A percentile compares a stretch with the other conserved stretches of the same genome.
phyloP scores from a whole-genome alignment of 164 flowering plant species.

The Stephania japonica region DNA sequence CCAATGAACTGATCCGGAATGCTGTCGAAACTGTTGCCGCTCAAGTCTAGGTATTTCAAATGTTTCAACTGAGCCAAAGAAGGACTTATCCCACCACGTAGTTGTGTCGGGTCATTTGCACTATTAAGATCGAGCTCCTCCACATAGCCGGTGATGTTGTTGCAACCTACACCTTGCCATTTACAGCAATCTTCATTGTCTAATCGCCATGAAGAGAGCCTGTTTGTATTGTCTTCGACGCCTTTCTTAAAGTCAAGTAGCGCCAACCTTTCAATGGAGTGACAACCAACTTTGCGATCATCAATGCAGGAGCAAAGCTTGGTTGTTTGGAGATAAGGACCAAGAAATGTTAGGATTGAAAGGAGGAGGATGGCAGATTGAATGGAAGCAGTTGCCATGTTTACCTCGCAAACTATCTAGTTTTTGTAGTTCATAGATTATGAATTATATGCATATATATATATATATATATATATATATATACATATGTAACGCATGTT shows the following conservation, averaged over 20 bases:
- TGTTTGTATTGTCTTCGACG: background rate
- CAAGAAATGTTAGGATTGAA: background rate
- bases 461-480: too few relatives aligned
- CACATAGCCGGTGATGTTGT: constrained; percentile 4
- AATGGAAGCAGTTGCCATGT: background rate
- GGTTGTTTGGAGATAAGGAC: background rate
- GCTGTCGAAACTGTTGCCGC: constrained; percentile 3
- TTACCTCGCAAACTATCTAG: too few relatives aligned
- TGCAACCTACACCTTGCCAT: constrained; percentile 8
- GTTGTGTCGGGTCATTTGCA: background rate
- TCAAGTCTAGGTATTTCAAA: constrained; percentile 15
- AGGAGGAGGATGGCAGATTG: background rate
- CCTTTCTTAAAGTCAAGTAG: constrained; percentile 5
- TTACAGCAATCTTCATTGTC: constrained; percentile 7
- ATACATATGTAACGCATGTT: too few relatives aligned
- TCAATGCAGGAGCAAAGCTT: background rate
- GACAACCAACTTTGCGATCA: background rate
- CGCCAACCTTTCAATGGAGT: background rate
- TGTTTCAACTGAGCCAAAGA: constrained; percentile 5
- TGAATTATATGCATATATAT: too few relatives aligned
- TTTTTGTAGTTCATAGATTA: too few relatives aligned
- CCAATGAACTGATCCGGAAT: constrained; percentile 7
- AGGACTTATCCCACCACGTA: background rate
- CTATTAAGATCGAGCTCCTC: constrained; percentile 2
- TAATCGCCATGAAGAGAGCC: constrained; percentile 6